These are phyloP conservation scores for Metarhizium album DNA, from an alignment of 2,329 filamentous ascomycete species.

Conservation along the genomic window DNA sequence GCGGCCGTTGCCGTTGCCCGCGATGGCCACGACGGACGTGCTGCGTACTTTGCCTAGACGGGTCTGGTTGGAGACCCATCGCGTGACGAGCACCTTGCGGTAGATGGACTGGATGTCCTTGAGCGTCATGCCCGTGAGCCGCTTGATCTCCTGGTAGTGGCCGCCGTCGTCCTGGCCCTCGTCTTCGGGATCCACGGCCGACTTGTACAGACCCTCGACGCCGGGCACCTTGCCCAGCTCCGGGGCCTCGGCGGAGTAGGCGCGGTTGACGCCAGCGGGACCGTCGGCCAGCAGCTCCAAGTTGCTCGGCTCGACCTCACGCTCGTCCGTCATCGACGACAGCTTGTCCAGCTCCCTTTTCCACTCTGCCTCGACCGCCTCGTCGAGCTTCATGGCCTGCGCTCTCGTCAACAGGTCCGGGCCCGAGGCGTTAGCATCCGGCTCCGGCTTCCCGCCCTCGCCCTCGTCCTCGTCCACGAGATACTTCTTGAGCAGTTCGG, in stretches of 20 bases:
- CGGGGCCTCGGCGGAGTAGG: constrained; percentile 34
- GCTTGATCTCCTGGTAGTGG: constrained; percentile 40
- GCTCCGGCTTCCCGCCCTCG: constrained; percentile 6
- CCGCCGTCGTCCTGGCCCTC: constrained; percentile 39
- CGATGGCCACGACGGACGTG: constrained; percentile 65
- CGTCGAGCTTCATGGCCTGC: constrained; percentile 26
- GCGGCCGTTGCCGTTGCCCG: constrained; percentile 77
- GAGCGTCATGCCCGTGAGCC: constrained; percentile 42
- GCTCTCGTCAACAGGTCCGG: constrained; percentile 21
- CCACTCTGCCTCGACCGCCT: constrained; percentile 26
- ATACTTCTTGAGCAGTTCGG: constrained; percentile 28
- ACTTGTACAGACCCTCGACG: constrained; percentile 40
- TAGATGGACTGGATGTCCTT: constrained; percentile 43
- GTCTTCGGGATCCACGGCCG: constrained; percentile 37
- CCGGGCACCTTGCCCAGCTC: constrained; percentile 43
- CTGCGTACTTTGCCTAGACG: constrained; percentile 87
- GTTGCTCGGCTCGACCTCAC: constrained; percentile 21
- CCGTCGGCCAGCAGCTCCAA: constrained; percentile 27
- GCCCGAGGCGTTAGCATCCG: constrained; percentile 14
- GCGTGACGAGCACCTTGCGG: constrained; percentile 62
- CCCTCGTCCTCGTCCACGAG: constrained; percentile 19
- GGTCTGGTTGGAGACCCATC: constrained; percentile 82
- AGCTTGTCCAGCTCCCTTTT: constrained; percentile 27
- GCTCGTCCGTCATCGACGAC: constrained; percentile 17
- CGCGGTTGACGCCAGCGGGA: constrained; percentile 22